Base-by-base conservation (phyloP, 1,284 basidiomycete genomes). In the Ustilago shanxiensis region DNA sequence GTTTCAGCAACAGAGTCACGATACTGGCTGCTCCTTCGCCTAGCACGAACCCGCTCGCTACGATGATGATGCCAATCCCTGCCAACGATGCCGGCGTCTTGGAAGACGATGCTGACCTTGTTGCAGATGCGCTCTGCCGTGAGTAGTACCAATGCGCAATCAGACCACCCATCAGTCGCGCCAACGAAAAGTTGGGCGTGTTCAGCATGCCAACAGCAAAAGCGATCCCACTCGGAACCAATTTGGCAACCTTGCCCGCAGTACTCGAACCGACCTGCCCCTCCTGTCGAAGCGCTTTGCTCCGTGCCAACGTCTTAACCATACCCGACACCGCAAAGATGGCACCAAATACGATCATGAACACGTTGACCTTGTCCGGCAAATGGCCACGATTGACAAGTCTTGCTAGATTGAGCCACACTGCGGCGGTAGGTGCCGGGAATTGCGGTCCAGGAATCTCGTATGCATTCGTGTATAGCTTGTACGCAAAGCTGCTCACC, bases 1-100 rank as follows among this genome's bases (percentile, higher is more conserved):
- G 93, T 78, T 91, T 91, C 72, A 96, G 86, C 10, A 92, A 85
- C 56, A 98, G 88, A 9, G 92, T 91, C 31, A 95, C 87, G 50
- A 98, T 90, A 83, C 94, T 95, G 26, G 93, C 89, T 44, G 97
- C 91, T 1, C 95, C 89, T 75, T 98, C 95, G 29, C 95, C 95
- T 20, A 98, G 88, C 29, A 98, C 96, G 82, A 98, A 97, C 1
- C 95, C 95, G 81, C 93, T 94, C 4, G 95, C 96, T 33, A 97
- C 89, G 37, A 98, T 91, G 79, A 98, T 93, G 56, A 95, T 88
- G 54, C 89, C 89, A 73, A 92, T 95, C 82, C 91, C 92, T 53
- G 70, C 63, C 35, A 79, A 31, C 0, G 69, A 51, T 29, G 55
- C 37, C n/a, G 44, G 35, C 44, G 58, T 44, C 47, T 57, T 59